phyloP scores from a whole-genome alignment of 331 rosid species.

The Prunus yedoensis region DNA sequence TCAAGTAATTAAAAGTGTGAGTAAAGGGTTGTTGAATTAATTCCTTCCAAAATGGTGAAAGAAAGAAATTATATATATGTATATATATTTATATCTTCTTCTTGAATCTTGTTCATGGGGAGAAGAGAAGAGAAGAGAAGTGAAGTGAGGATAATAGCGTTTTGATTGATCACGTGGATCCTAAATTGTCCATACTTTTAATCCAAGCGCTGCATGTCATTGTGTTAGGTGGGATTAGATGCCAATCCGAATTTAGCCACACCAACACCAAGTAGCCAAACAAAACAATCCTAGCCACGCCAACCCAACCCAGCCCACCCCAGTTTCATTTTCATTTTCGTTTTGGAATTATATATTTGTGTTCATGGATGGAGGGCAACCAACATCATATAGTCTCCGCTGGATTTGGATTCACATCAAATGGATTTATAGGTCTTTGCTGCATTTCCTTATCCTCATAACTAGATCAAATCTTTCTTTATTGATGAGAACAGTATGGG shows the following conservation, averaged over 20 bases:
- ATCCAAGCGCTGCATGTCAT: conserved; percentile 51
- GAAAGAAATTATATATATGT: neutral
- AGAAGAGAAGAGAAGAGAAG: neutral
- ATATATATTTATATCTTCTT: no score
- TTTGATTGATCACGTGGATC: conserved; percentile 46
- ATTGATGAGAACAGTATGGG: no score
- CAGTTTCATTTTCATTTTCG: neutral
- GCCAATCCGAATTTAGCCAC: conserved; percentile 10
- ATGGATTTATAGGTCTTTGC: no score
- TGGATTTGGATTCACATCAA: no score
- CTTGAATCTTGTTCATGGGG: conserved; percentile 11
- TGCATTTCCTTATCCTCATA: no score
- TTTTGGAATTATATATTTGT: neutral
- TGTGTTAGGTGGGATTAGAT: conserved; percentile 36
- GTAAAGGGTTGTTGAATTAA: no score
- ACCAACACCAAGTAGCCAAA: neutral
- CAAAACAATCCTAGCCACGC: neutral
- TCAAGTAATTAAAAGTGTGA: no score
- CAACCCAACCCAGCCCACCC: neutral
- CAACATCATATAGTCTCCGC: no score
- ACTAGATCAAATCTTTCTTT: no score
- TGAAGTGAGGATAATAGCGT: conserved; percentile 2
- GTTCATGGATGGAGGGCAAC: neutral
- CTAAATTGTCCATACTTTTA: conserved; percentile 38
- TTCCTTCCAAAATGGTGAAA: neutral